Percentiles rank a stretch among this genome's conserved stretches.
Evolutionary conservation across 2,329 filamentous ascomycete genomes (phyloP).

Genomic region (Claviceps quebecensis): DNA sequence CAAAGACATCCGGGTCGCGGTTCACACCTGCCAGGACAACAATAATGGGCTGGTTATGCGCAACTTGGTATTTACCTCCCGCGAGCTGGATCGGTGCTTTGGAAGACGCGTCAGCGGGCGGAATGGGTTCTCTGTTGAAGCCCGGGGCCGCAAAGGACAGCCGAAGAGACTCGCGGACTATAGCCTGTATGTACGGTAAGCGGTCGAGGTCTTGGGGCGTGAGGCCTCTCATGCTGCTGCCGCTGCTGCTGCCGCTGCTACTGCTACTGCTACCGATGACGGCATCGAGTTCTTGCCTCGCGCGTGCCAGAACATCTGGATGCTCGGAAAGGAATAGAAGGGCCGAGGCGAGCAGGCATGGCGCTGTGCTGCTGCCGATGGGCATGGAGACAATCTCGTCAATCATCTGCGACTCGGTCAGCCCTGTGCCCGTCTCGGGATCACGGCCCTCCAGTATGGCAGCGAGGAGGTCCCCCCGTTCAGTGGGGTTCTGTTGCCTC

Average conservation of each 20-base stretch:
- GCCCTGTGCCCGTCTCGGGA: constrained; percentile 41
- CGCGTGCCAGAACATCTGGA: constrained; percentile 30
- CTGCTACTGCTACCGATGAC: constrained; percentile 28
- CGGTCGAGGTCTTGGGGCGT: constrained; percentile 33
- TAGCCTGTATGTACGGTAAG: constrained; percentile 38
- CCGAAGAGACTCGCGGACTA: constrained; percentile 40
- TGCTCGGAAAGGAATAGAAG: constrained; percentile 39
- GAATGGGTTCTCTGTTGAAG: constrained; percentile 38
- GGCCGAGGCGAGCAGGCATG: constrained; percentile 28
- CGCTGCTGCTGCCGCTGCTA: constrained; percentile 23
- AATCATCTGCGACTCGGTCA: constrained; percentile 46
- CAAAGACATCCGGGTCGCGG: constrained; percentile 33
- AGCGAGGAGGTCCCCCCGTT: constrained; percentile 46
- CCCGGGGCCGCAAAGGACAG: constrained; percentile 39
- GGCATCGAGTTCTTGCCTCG: constrained; percentile 38
- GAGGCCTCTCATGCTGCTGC: constrained; percentile 26
- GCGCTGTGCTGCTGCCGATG: constrained; percentile 39
- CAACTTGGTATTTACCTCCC: constrained; percentile 34
- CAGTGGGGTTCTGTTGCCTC: constrained; percentile 37
- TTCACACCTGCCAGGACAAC: constrained; percentile 36
- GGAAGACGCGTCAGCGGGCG: constrained; percentile 15
- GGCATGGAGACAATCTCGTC: constrained; percentile 59
- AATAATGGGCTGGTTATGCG: constrained; percentile 34
- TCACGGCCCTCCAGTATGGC: constrained; percentile 45
- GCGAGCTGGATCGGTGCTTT: constrained; percentile 31